These are phyloP conservation scores for Penicillium sp. DNA, from an alignment of 2,329 filamentous ascomycete genomes.

Conservation along the genomic window DNA sequence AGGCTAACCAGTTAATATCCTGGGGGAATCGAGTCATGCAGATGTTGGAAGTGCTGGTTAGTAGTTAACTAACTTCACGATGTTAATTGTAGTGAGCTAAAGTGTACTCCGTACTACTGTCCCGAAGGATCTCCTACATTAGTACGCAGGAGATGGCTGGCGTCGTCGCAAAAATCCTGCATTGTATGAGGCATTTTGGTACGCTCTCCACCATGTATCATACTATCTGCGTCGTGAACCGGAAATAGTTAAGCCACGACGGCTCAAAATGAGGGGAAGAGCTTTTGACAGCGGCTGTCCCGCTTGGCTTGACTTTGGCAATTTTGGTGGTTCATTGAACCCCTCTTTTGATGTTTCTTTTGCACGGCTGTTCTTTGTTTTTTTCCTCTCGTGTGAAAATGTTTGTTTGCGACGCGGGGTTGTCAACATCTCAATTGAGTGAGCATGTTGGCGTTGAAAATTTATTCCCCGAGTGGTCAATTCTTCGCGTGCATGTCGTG, in stretches of 20 bases:
- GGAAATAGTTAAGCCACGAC: constrained; percentile 14
- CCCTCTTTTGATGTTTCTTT: neutral
- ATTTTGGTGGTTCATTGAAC: constrained; percentile 1
- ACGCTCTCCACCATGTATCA: constrained; percentile 13
- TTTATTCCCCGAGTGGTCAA: constrained; percentile 7
- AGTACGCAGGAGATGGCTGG: neutral
- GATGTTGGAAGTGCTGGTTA: neutral
- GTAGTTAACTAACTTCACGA: neutral
- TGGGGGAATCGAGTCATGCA: neutral
- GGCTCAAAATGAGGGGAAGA: constrained; percentile 5
- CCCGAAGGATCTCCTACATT: neutral
- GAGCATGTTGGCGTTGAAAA: neutral
- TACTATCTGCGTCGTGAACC: constrained; percentile 11
- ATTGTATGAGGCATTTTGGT: constrained; percentile 29
- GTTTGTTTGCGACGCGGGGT: neutral
- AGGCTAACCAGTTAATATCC: neutral
- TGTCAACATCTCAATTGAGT: neutral
- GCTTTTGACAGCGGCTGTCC: constrained; percentile 25
- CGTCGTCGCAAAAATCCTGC: neutral
- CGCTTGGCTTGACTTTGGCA: constrained; percentile 14
- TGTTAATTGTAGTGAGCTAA: neutral
- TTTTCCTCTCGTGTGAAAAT: neutral
- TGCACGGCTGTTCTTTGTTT: neutral
- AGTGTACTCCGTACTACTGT: neutral
- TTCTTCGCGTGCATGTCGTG: neutral